Percentiles rank a stretch among this genome's conserved stretches.
phyloP scores from a whole-genome alignment of 2,329 filamentous ascomycete genomes.

The Calonectria pseudoturangicola region DNA sequence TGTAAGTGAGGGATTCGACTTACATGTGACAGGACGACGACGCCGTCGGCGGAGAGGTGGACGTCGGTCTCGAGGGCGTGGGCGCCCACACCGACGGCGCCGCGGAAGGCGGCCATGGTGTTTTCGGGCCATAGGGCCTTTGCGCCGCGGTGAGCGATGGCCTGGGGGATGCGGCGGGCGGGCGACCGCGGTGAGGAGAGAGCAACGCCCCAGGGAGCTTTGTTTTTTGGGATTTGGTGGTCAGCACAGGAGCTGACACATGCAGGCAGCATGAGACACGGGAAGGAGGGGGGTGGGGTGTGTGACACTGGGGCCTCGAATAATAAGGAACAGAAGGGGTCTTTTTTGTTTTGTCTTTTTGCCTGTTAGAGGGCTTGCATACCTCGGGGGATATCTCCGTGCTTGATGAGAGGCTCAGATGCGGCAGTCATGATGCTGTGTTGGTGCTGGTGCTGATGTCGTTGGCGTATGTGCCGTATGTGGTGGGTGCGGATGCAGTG shows the following conservation, averaged over 20 bases:
- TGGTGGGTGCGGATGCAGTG: constrained; percentile 20
- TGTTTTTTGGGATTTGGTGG: constrained; percentile 14
- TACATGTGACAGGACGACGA: constrained; percentile 90
- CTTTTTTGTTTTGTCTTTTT: no score
- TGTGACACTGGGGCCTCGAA: neutral
- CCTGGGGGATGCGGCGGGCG: constrained; percentile 73
- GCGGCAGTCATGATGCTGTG: constrained; percentile 28
- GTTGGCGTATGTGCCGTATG: neutral
- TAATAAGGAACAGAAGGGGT: neutral
- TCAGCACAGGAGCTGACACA: constrained; percentile 24
- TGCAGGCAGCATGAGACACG: neutral
- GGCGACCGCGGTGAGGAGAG: constrained; percentile 54
- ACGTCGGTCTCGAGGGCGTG: constrained; percentile 93
- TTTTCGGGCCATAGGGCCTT: constrained; percentile 90
- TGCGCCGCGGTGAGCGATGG: constrained; percentile 87
- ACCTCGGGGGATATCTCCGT: constrained; percentile 33
- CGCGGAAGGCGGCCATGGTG: constrained; percentile 85
- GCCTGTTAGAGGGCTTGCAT: neutral
- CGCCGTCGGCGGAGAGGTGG: constrained; percentile 86
- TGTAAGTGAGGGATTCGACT: constrained; percentile 46
- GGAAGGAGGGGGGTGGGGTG: neutral
- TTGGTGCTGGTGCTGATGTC: neutral
- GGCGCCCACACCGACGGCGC: constrained; percentile 82
- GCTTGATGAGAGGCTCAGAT: constrained; percentile 29
- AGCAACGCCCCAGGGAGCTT: constrained; percentile 59